Base-by-base conservation (phyloP, 2,329 filamentous ascomycete genomes). In the Purpureocillium lavendulum region DNA sequence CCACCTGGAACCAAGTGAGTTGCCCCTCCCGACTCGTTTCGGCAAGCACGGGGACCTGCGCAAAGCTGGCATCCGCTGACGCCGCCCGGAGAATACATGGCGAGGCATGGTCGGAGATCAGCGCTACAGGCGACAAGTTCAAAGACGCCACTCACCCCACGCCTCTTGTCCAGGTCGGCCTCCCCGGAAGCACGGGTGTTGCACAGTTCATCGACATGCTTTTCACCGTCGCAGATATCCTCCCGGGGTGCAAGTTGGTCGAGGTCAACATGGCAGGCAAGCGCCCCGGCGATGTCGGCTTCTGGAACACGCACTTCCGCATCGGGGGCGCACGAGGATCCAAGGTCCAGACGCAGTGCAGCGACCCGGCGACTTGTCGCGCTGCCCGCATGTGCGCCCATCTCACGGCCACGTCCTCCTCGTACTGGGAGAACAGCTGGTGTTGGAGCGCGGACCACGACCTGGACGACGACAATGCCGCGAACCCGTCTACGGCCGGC, bases 341-440 rank as follows among this genome's bases (percentile, higher is more conserved):
- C 36, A 52, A 51, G 17, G 57, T 65, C 8, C 56, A 62, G 32
- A 61, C 50, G 9, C 54, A 55, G 17, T 69, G 67, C 44, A 53
- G 48, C 3, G 47, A 63, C 34, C 55, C 61, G 1, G 48, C 40
- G 2, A 44, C 56, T 30, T 71, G 70, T 54, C 68, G 63, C 47
- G 68, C 67, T 0, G 66, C 68, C 1, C 67, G 61, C 39, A 54
- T 64, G 6, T 51, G 71, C 39, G 55, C 77, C 30, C 70, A 77
- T 45, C 56, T 76, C 3, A 67, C 66, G 0, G 36, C 49, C 2
- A 57, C 57, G 0, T 65, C 65, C 1, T 67, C 67, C 1, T 65
- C 65, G 7, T 76, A 76, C 46, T 61, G 76, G 35, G 73, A 78
- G 49, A 74, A 72, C 44, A 61, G 64, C 43, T 75, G 69, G 70